Evolutionary conservation across 1,139 yeast genomes (phyloP), one percentile per base, ranked within the genome.

Genomic region (Debaryomyces sp.): DNA sequence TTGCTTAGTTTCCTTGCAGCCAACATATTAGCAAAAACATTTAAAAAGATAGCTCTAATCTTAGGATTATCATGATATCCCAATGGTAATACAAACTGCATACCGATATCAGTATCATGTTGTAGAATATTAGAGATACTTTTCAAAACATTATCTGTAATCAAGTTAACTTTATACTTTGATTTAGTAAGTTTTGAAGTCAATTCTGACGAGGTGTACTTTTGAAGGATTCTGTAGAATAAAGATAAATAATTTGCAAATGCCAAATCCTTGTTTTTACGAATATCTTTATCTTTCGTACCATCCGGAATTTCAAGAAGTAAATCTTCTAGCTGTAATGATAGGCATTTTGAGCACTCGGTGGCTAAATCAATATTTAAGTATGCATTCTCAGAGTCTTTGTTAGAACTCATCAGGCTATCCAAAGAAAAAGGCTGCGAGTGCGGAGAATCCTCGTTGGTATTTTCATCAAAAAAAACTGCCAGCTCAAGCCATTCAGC

Each of bases 101-200:
- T 74, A 8, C 96, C 96, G 44, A 88, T 84, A 53, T 87, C 91
- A 2, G 87, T 83, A 60, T 90, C 91, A 9, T 88, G 79, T 56
- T 81, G 85, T 44, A 90, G 71, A 38, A 90, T 65, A 55, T 87
- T 87, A 1, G 92, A 83, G 43, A 89, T 73, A 35, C 89, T 81
- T 34, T 75, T 72, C 47, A 89, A 81, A n/a, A 87, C 83, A 61
- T 86, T 82, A 23, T 85, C 89, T 24, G 84, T 79, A 27, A 88
- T 75, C 10, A 71, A 66, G 29, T 78, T 73, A 24, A 83, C 70
- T 58, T 87, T 85, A 58, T 85, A 87, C 54, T 67, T 70, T 38
- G 69, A 69, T 48, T 68, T 70, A 46, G 55, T 43, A 13, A 47
- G 44, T 42, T 50, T 57, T 9, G 59, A 54, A 27, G 60, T 54